Conservation (phyloP, 2,329 filamentous ascomycete species). For the Aspergillus nomiae region DNA sequence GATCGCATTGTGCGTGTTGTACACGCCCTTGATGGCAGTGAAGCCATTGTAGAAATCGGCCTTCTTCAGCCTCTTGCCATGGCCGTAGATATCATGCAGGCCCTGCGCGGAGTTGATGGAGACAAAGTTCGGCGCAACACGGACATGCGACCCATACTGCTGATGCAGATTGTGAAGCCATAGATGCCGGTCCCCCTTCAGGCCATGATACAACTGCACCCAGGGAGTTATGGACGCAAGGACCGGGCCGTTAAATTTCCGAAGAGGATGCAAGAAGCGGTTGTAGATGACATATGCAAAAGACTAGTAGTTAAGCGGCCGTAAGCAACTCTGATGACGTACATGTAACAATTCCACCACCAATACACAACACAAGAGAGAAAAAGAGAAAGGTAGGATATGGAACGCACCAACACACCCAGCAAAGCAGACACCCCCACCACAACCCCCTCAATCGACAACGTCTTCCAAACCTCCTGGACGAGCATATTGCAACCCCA, state of each 20-base stretch:
- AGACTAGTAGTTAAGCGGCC: neutral
- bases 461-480: conserved; percentile 9
- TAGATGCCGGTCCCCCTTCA: conserved; percentile 72
- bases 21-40: conserved; percentile 63
- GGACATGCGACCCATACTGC: conserved; percentile 69
- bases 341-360: neutral
- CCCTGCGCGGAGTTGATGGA: conserved; percentile 74
- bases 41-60: conserved; percentile 74
- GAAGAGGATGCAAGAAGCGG: conserved; percentile 38
- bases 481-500: conserved; percentile 3
- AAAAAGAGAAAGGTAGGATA: neutral
- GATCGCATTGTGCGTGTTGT: conserved; percentile 73
- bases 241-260: conserved; percentile 33
- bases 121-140: conserved; percentile 75
- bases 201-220: conserved; percentile 72
- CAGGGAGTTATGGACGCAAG: conserved; percentile 40
- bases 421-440: neutral
- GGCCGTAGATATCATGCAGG: conserved; percentile 43
- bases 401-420: conserved; percentile 5
- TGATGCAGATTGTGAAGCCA: conserved; percentile 71
- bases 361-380: neutral
- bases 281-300: conserved; percentile 33
- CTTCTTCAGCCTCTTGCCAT: conserved; percentile 53
- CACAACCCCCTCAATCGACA: conserved; percentile 1
- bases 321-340: conserved; percentile 4